Conservation (phyloP, 768 basidiomycete species). For the Phanerochaete sordida region DNA sequence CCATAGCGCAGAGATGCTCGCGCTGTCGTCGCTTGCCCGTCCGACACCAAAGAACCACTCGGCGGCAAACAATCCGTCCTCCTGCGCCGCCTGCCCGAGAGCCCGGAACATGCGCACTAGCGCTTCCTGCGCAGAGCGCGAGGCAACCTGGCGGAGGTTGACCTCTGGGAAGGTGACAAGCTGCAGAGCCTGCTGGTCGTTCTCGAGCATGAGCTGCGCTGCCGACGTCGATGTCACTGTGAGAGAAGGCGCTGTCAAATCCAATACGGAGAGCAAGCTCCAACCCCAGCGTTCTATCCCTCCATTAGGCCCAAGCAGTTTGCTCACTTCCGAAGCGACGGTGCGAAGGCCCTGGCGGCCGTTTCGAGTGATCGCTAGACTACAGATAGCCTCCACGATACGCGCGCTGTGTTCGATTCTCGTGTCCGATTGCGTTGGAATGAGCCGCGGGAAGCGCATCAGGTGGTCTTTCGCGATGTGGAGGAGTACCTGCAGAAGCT, state of each 20-base stretch:
- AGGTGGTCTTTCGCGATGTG: constrained; percentile 65
- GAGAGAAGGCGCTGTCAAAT: constrained; percentile 58
- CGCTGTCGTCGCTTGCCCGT: constrained; percentile 37
- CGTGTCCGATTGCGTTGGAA: constrained; percentile 68
- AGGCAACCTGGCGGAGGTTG: constrained; percentile 51
- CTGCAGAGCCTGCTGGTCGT: constrained; percentile 32
- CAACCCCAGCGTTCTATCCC: constrained; percentile 93
- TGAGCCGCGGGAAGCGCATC: constrained; percentile 64
- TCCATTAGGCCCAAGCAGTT: constrained; percentile 75
- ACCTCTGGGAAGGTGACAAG: constrained; percentile 55
- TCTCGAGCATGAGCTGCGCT: constrained; percentile 57
- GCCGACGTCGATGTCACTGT: constrained; percentile 43
- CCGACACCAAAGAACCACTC: constrained; percentile 68
- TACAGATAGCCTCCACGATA: constrained; percentile 70
- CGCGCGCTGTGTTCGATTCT: constrained; percentile 67
- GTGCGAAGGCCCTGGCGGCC: constrained; percentile 26
- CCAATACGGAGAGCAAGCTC: constrained; percentile 77
- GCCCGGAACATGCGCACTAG: constrained; percentile 71
- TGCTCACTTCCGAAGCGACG: constrained; percentile 52
- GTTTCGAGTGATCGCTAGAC: constrained; percentile 22
- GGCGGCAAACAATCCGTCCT: constrained; percentile 68
- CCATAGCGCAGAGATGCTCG: constrained; percentile 77
- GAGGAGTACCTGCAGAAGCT: constrained; percentile 53
- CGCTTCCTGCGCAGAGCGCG: constrained; percentile 46
- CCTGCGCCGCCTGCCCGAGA: constrained; percentile 66